Evolutionary conservation across 129 eudicot genomes (phyloP).

Genomic region (Solidago caesia): DNA sequence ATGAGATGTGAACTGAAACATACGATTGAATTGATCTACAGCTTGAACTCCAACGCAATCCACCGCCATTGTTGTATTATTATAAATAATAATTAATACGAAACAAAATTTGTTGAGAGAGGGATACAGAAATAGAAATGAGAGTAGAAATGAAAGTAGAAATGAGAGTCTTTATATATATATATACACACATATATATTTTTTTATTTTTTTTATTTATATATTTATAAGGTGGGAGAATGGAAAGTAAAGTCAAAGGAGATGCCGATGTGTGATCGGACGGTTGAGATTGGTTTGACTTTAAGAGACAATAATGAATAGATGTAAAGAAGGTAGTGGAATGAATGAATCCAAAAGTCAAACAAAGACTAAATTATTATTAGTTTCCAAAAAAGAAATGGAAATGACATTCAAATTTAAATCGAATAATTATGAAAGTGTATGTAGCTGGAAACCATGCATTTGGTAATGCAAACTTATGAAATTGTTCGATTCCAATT

Average conservation of each 20-base stretch:
- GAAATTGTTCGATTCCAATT: no score
- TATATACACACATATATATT: no score
- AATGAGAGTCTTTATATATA: no score
- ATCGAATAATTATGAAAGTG: slow-evolving; percentile 12
- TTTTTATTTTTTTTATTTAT: no score
- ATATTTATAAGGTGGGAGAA: slow-evolving; percentile 6
- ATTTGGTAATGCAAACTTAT: background rate
- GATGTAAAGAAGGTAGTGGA: slow-evolving; percentile 24
- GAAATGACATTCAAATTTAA: background rate
- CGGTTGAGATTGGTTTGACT: slow-evolving; percentile 40
- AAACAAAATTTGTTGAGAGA: background rate
- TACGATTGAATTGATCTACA: slow-evolving; percentile 25
- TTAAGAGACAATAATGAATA: background rate
- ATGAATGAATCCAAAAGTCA: slow-evolving; percentile 23
- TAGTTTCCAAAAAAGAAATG: background rate
- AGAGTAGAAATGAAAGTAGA: background rate
- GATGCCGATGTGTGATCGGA: slow-evolving; percentile 30
- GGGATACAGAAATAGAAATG: slow-evolving; percentile 12
- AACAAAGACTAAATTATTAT: slow-evolving; percentile 24
- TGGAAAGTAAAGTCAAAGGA: slow-evolving; percentile 30
- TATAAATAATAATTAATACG: no score
- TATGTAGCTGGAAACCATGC: slow-evolving; percentile 27
- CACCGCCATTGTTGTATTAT: slow-evolving; percentile 33
- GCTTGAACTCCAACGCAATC: slow-evolving; percentile 37
- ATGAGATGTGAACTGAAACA: slow-evolving; percentile 26